Conservation (phyloP, 2,329 filamentous ascomycete genomes). For the Alternaria sp. region DNA sequence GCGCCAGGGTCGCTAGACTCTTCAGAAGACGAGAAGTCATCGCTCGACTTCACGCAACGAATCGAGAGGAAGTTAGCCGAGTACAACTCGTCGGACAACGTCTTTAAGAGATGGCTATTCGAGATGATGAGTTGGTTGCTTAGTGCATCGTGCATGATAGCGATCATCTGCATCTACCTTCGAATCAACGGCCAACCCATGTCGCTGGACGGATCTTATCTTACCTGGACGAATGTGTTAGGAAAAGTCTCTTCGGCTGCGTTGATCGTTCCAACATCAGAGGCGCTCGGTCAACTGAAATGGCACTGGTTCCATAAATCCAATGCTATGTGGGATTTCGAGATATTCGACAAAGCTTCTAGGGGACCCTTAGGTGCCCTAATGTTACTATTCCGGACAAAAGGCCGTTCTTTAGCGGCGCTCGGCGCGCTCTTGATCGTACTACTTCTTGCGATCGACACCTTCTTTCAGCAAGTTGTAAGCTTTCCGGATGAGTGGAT, state of each 20-base stretch:
- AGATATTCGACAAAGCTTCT: conserved; percentile 39
- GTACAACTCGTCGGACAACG: neutral
- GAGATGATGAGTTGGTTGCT: neutral
- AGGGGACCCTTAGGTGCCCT: conserved; percentile 20
- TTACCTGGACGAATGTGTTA: too few species aligned
- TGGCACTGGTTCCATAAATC: conserved; percentile 32
- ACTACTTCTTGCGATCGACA: too few species aligned
- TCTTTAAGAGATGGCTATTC: neutral
- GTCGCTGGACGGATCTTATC: too few species aligned
- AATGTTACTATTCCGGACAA: conserved; percentile 20
- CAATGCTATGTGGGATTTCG: conserved; percentile 37
- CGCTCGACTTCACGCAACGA: neutral
- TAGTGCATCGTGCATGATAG: neutral
- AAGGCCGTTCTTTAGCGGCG: conserved; percentile 20
- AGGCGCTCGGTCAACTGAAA: conserved; percentile 37
- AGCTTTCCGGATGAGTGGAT: too few species aligned
- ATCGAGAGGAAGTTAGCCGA: neutral
- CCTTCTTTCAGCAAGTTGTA: too few species aligned
- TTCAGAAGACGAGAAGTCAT: neutral
- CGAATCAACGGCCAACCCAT: neutral
- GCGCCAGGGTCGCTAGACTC: neutral
- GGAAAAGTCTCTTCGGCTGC: too few species aligned
- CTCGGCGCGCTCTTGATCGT: too few species aligned
- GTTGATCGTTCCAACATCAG: conserved; percentile 24
- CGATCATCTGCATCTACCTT: neutral